Percentiles rank a stretch among this genome's conserved stretches.
phyloP scores from a whole-genome alignment of 2,329 filamentous ascomycete genomes.

The Colletotrichum destructivum region DNA sequence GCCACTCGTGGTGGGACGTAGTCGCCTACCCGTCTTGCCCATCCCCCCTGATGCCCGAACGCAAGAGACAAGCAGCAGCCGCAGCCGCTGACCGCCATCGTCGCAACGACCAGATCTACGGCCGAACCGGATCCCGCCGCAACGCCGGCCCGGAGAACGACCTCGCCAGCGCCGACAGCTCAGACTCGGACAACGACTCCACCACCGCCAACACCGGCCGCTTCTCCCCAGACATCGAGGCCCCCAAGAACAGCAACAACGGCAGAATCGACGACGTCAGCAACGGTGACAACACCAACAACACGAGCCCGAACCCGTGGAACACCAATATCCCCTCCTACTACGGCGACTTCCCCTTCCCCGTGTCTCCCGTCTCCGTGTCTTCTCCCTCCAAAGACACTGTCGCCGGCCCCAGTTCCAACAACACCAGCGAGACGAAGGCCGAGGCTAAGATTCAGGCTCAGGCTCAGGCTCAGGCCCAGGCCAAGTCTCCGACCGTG shows the following conservation, averaged over 20 bases:
- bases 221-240: background rate
- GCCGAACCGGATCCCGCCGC: constrained; percentile 19
- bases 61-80: background rate
- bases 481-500: too few species aligned
- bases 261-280: background rate
- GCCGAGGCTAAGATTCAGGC: background rate
- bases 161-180: background rate
- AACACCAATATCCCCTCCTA: constrained; percentile 26
- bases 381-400: background rate
- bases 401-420: background rate
- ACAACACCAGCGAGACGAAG: background rate
- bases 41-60: background rate
- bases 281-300: background rate
- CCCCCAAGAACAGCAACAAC: too few species aligned
- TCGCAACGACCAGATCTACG: constrained; percentile 22
- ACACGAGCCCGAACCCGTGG: constrained; percentile 14
- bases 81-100: background rate
- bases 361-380: background rate
- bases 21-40: constrained; percentile 4
- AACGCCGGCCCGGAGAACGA: constrained; percentile 7
- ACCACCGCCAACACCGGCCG: background rate
- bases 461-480: too few species aligned
- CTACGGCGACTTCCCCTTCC: constrained; percentile 17
- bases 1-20: constrained; percentile 24
- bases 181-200: background rate